Evolutionary conservation across 345 rosid genomes (phyloP).

Genomic region (Brassica carinata): DNA sequence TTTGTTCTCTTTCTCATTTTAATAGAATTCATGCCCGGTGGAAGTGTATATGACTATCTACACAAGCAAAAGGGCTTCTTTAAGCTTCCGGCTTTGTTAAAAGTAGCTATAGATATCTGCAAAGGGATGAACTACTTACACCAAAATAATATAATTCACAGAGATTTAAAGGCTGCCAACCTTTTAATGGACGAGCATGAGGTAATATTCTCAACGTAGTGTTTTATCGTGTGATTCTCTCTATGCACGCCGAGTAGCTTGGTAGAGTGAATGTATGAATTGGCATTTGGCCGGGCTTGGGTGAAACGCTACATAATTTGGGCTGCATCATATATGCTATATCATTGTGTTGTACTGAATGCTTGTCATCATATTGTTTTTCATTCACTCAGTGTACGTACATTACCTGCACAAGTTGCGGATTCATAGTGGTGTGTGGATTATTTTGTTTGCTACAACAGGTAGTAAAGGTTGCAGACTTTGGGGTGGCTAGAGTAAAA

Average conservation of each 20-base stretch:
- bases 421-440: slow-evolving; percentile 13
- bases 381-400: not conserved
- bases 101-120: slow-evolving; percentile 89
- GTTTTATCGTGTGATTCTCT: not conserved
- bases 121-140: slow-evolving; percentile 99
- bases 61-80: slow-evolving; percentile 91
- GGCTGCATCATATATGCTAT: slow-evolving; percentile 7
- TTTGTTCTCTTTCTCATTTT: not conserved
- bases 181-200: slow-evolving; percentile 98
- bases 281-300: not conserved
- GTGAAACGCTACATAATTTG: not conserved
- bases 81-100: slow-evolving; percentile 84
- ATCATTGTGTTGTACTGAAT: not conserved
- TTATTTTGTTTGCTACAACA: slow-evolving; percentile 28
- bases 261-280: not conserved
- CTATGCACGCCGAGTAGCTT: not conserved
- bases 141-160: slow-evolving; percentile 90
- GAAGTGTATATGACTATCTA: slow-evolving; percentile 97
- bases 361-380: slow-evolving; percentile 4
- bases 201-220: slow-evolving; percentile 47
- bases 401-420: too few species aligned
- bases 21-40: slow-evolving; percentile 92
- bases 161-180: slow-evolving; percentile 97
- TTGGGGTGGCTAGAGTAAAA: slow-evolving; percentile 96
- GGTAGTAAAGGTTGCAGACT: slow-evolving; percentile 99